Percentiles rank a stretch among this genome's conserved stretches.
Conservation (phyloP, 2,329 filamentous ascomycete species). For the Domatiomyces globalis region DNA sequence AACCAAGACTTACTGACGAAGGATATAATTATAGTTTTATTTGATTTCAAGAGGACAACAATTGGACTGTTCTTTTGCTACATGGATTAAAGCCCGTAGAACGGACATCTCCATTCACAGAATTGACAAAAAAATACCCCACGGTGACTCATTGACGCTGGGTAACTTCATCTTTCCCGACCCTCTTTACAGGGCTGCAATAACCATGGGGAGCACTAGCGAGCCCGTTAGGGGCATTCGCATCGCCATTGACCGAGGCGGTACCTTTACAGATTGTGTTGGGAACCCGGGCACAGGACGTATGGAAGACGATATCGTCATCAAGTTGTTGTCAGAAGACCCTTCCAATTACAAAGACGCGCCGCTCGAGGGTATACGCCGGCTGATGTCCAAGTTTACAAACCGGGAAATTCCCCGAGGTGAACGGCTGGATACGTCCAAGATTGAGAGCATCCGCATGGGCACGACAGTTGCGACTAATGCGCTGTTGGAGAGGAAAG, state of each 20-base stretch:
- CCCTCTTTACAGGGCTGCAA: not conserved
- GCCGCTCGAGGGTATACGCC: conserved; percentile 77
- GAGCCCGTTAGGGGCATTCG: conserved; percentile 20
- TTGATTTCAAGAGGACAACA: too few relatives aligned
- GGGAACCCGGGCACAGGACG: conserved; percentile 58
- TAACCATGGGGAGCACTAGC: conserved; percentile 15
- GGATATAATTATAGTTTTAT: too few relatives aligned
- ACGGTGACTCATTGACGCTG: too few relatives aligned
- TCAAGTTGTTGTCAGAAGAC: conserved; percentile 82
- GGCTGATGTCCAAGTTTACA: conserved; percentile 67
- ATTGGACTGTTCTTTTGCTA: too few relatives aligned
- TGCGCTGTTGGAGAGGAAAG: conserved; percentile 76
- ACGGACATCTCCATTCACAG: too few relatives aligned
- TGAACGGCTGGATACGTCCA: conserved; percentile 61
- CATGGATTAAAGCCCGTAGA: too few relatives aligned
- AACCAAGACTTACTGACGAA: too few relatives aligned
- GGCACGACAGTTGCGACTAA: conserved; percentile 92
- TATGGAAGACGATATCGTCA: conserved; percentile 61
- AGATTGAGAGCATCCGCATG: conserved; percentile 88
- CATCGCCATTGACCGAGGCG: conserved; percentile 46
- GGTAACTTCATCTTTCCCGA: not conserved
- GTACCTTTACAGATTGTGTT: conserved; percentile 86
- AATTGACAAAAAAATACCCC: too few relatives aligned
- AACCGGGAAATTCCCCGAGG: conserved; percentile 64
- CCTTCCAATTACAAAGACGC: conserved; percentile 83